phyloP scores from a whole-genome alignment of 2,329 filamentous ascomycete genomes.

The Xylaria sp. region DNA sequence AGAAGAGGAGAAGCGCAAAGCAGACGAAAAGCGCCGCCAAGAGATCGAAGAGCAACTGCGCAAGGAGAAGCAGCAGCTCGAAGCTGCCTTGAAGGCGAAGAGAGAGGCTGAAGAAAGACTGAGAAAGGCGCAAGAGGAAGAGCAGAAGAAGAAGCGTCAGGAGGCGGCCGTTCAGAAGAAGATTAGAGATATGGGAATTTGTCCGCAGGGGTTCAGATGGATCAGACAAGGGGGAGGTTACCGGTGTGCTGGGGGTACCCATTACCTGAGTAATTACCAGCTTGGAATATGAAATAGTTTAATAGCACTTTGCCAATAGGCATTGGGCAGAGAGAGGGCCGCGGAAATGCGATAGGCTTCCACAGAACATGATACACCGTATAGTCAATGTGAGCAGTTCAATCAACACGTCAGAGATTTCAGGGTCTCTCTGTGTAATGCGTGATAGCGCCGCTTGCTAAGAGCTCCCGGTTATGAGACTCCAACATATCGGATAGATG shows the following conservation, averaged over 20 bases:
- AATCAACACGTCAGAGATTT: too few species aligned
- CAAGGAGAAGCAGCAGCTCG: constrained; percentile 6
- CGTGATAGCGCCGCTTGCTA: too few species aligned
- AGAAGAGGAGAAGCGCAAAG: constrained; percentile 13
- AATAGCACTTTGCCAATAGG: neutral
- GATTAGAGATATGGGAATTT: constrained; percentile 17
- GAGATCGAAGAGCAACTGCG: constrained; percentile 12
- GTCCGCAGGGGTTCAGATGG: constrained; percentile 18
- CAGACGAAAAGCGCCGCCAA: neutral
- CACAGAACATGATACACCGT: too few species aligned
- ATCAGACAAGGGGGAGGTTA: constrained; percentile 18
- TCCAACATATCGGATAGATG: too few species aligned
- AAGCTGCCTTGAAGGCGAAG: constrained; percentile 4
- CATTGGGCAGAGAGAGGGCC: neutral
- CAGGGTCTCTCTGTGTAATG: too few species aligned
- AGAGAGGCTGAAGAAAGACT: constrained; percentile 14
- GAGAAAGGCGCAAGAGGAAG: constrained; percentile 9
- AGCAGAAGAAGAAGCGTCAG: constrained; percentile 9
- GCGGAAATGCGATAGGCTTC: too few species aligned
- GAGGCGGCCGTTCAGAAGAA: constrained; percentile 15
- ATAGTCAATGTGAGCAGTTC: too few species aligned
- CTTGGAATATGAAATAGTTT: constrained; percentile 7
- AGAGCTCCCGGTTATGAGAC: too few species aligned
- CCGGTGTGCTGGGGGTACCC: constrained; percentile 21
- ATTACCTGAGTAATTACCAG: constrained; percentile 9